Conservation (phyloP, 164 flowering plant genomes). For the Saururus chinensis region DNA sequence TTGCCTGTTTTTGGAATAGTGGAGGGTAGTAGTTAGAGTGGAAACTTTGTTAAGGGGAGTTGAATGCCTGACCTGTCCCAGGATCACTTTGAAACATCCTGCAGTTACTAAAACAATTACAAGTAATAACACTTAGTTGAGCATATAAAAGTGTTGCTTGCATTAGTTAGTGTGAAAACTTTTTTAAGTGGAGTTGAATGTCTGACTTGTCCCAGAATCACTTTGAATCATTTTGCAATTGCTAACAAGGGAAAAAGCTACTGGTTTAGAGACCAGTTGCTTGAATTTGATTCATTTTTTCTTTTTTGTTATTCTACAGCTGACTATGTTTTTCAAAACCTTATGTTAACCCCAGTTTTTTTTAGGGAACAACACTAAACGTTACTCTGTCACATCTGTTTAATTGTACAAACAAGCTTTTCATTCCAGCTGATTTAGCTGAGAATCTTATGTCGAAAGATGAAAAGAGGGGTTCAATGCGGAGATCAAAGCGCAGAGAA, state of each 20-base stretch:
- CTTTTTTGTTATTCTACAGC: background rate
- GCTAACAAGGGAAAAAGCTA: no score
- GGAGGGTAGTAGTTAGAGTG: background rate
- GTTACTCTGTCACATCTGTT: constrained; percentile 43
- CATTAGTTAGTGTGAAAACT: background rate
- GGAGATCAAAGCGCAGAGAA: constrained; percentile 17
- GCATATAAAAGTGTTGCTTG: background rate
- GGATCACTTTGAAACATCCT: background rate
- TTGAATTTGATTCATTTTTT: background rate
- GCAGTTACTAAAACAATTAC: no score
- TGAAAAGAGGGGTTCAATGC: constrained; percentile 1
- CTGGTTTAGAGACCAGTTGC: no score
- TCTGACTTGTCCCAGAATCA: background rate
- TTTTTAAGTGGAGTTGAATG: no score
- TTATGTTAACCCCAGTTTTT: background rate
- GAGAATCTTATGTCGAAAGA: constrained; percentile 14
- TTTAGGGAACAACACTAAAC: constrained; percentile 28
- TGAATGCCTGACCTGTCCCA: background rate
- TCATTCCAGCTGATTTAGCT: constrained; percentile 14
- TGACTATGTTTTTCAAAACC: no score
- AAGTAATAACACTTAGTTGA: no score
- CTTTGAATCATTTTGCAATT: background rate
- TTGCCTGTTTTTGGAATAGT: background rate
- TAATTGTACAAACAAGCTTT: constrained; percentile 35
- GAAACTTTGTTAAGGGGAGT: no score